A percentile compares a stretch with the other conserved stretches of the same genome.
These are phyloP conservation scores for Agaricus subrufescens DNA, from an alignment of 768 basidiomycete species.

Conservation along the genomic window DNA sequence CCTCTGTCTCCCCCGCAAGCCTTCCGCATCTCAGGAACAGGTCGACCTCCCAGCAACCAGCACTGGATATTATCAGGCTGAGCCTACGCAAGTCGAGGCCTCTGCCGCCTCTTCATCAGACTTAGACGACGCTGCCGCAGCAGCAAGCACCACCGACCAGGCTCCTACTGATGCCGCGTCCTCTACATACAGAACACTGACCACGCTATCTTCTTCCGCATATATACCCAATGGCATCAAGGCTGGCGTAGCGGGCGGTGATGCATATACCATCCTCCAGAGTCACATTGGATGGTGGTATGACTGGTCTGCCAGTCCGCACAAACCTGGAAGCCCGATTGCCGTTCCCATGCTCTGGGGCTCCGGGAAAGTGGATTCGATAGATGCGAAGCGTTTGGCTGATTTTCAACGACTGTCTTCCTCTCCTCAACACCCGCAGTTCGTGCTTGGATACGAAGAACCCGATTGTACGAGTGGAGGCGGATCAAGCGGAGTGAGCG, in stretches of 20 bases:
- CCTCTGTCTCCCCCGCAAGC: slow-evolving; percentile 16
- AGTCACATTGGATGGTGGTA: slow-evolving; percentile 47
- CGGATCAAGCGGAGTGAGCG: slow-evolving; percentile 41
- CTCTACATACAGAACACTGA: neutral
- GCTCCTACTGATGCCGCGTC: neutral
- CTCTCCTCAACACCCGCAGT: slow-evolving; percentile 23
- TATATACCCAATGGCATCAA: slow-evolving; percentile 40
- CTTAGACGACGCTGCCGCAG: neutral
- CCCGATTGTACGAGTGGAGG: slow-evolving; percentile 40
- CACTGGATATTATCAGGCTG: neutral
- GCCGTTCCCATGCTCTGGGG: slow-evolving; percentile 48
- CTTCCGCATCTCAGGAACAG: slow-evolving; percentile 1
- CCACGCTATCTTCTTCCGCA: slow-evolving; percentile 1
- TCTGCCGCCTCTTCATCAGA: neutral
- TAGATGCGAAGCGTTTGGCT: slow-evolving; percentile 33
- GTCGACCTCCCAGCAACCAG: neutral
- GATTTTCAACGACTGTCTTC: slow-evolving; percentile 28
- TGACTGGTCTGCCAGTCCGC: slow-evolving; percentile 42
- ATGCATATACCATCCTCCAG: slow-evolving; percentile 33
- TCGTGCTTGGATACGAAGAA: slow-evolving; percentile 43
- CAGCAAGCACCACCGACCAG: neutral
- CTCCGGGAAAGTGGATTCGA: slow-evolving; percentile 30
- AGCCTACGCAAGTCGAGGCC: neutral
- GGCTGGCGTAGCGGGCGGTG: slow-evolving; percentile 42
- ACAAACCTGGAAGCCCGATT: slow-evolving; percentile 32